phyloP scores from a whole-genome alignment of 495 filamentous ascomycete species.

The Penicillium alfredii region DNA sequence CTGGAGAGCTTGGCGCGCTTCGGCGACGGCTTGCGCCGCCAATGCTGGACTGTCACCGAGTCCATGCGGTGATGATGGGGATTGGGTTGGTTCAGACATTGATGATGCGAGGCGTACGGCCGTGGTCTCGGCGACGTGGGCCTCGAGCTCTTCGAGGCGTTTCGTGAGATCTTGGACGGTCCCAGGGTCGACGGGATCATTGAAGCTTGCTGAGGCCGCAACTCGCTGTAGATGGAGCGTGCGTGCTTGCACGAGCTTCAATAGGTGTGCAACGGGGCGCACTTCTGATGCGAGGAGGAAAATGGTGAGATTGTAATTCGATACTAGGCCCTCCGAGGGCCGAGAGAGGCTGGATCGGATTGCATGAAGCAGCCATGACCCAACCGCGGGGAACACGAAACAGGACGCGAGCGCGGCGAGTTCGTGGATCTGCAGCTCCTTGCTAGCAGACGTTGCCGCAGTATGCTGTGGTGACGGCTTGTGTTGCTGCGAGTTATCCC shows the following conservation, averaged over 20 bases:
- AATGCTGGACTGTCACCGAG: constrained; percentile 23
- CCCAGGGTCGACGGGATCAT: constrained; percentile 32
- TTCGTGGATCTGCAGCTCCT: constrained; percentile 70
- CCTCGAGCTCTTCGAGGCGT: constrained; percentile 69
- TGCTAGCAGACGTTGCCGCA: constrained; percentile 25
- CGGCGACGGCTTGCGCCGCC: constrained; percentile 47
- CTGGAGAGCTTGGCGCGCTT: constrained; percentile 60
- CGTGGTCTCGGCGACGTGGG: constrained; percentile 42
- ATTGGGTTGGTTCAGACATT: constrained; percentile 5
- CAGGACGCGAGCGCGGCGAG: constrained; percentile 66
- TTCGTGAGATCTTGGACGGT: constrained; percentile 52
- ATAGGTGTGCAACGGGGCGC: constrained; percentile 69
- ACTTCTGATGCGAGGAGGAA: constrained; percentile 87
- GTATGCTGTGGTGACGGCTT: neutral
- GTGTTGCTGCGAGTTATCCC: neutral
- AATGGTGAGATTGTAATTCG: constrained; percentile 89
- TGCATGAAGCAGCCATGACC: constrained; percentile 71
- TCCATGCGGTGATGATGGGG: constrained; percentile 14
- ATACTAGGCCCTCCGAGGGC: constrained; percentile 80
- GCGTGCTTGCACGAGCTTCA: constrained; percentile 70
- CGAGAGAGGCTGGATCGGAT: constrained; percentile 71
- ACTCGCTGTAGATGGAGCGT: constrained; percentile 79
- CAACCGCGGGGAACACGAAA: constrained; percentile 71
- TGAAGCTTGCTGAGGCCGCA: constrained; percentile 48
- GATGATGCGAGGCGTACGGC: constrained; percentile 18